Base-by-base conservation (phyloP, 2,329 filamentous ascomycete genomes). In the Ilyonectria sp. region DNA sequence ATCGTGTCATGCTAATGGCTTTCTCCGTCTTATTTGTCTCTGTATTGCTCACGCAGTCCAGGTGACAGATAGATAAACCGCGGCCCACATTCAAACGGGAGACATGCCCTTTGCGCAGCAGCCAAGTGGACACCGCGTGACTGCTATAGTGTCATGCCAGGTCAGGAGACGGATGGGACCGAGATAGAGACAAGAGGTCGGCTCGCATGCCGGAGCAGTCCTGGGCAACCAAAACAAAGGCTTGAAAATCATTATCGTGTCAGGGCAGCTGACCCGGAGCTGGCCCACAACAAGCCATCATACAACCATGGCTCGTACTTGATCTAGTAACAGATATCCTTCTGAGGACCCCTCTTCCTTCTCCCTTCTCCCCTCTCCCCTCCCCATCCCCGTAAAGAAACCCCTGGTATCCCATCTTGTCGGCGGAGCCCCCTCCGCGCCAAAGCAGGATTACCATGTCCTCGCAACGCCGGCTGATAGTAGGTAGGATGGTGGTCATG, bases 321-420 rank as follows among this genome's bases (percentile, higher is more conserved):
- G 29, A 43, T 58, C 52, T 65, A 61, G 49, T 60, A 55, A 64
- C 64, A 55, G 59, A 59, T 49, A 50, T 50, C 54, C 65, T 60
- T 63, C 54, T 57, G 60, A 19, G 46, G 60, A 29, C 54, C 54
- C 50, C 62, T 43, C n/a, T 17, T 6, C n/a, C n/a, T 40, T 59
- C 47, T 43, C 63, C 17, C 47, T 26, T 55, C 33, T 56, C 13
- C 35, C 47, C 56, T 60, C 49, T 67, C 43, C 56, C 61, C 21
- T 21, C 21, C 3, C 21, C n/a, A n/a, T n/a, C 47, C 46, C 66
- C 37, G 63, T 66, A 47, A 69, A 60, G 52, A 59, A 60, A 53
- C 62, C 65, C 63, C 55, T 69, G 63, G 57, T 68, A 72, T 73
- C 11, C 63, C 57, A 37, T 71, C 67, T 72, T 64, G 52, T 62